Conservation (phyloP, 2,329 filamentous ascomycete species). For the Mycosphaerella arachidis region DNA sequence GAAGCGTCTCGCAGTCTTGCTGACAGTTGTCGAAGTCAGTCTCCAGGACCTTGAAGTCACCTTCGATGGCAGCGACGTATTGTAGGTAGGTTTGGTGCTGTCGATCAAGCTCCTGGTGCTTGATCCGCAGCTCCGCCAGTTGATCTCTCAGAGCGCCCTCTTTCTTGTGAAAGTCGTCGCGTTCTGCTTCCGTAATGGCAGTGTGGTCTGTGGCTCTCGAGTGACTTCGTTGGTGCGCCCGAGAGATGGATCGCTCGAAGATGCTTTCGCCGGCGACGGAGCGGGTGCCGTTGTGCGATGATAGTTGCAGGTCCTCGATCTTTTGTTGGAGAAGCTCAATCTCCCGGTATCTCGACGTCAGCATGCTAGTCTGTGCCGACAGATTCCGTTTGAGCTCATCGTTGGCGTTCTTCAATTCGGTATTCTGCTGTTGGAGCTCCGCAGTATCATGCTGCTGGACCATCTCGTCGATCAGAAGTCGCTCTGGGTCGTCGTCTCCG, state of each 20-base stretch:
- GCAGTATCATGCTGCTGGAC: constrained; percentile 66
- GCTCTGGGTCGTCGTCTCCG: constrained; percentile 31
- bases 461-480: constrained; percentile 36
- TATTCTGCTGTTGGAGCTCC: constrained; percentile 77
- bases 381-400: constrained; percentile 87
- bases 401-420: constrained; percentile 67
- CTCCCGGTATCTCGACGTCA: constrained; percentile 91
- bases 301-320: constrained; percentile 92
- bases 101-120: constrained; percentile 81
- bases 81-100: constrained; percentile 75
- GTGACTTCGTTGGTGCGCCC: constrained; percentile 65
- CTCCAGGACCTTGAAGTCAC: constrained; percentile 65
- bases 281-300: constrained; percentile 61
- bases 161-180: constrained; percentile 80
- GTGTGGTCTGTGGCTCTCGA: constrained; percentile 70
- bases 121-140: constrained; percentile 77
- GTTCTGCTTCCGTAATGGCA: constrained; percentile 70
- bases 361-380: constrained; percentile 93
- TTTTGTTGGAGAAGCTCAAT: constrained; percentile 94
- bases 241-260: constrained; percentile 87
- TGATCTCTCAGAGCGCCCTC: constrained; percentile 81
- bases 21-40: constrained; percentile 75
- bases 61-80: constrained; percentile 71
- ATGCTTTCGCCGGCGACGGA: constrained; percentile 77
- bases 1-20: constrained; percentile 73